Conservation (phyloP, 345 rosid species). For the Euclidium syriacum region DNA sequence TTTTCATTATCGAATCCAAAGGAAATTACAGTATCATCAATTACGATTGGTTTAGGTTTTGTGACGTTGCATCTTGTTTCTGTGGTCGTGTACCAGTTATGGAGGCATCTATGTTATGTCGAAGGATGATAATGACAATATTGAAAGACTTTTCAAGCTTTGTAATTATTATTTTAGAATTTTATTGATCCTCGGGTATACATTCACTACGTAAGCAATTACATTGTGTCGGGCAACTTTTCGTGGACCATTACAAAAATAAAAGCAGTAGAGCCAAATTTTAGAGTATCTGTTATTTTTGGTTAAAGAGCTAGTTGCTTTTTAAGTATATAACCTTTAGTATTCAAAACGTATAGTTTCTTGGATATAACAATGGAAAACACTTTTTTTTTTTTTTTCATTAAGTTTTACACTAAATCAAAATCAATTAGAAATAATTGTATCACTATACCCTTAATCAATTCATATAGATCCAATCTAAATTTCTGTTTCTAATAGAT, state of each 20-base stretch:
- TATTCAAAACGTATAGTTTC: too few species aligned
- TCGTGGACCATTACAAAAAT: neutral
- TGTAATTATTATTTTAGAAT: neutral
- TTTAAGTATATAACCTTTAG: too few species aligned
- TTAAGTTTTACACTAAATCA: too few species aligned
- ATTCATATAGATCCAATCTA: too few species aligned
- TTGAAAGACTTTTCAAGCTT: slow-evolving; percentile 12
- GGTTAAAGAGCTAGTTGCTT: too few species aligned
- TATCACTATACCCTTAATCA: too few species aligned
- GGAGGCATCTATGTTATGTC: slow-evolving; percentile 20
- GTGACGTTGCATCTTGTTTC: slow-evolving; percentile 14
- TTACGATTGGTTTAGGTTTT: slow-evolving; percentile 19
- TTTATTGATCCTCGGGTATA: neutral
- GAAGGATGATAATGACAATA: slow-evolving; percentile 17
- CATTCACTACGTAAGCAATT: slow-evolving; percentile 17
- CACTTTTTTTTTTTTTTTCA: too few species aligned
- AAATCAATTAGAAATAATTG: too few species aligned
- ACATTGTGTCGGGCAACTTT: slow-evolving; percentile 15
- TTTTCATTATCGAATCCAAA: slow-evolving; percentile 13
- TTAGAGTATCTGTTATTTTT: neutral
- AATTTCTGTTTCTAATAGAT: too few species aligned
- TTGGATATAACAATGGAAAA: too few species aligned
- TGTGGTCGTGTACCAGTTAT: slow-evolving; percentile 1
- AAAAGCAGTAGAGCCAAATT: neutral
- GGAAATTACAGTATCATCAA: neutral